phyloP scores from a whole-genome alignment of 106 monocot genomes.

The Dactylorhiza incarnata region DNA sequence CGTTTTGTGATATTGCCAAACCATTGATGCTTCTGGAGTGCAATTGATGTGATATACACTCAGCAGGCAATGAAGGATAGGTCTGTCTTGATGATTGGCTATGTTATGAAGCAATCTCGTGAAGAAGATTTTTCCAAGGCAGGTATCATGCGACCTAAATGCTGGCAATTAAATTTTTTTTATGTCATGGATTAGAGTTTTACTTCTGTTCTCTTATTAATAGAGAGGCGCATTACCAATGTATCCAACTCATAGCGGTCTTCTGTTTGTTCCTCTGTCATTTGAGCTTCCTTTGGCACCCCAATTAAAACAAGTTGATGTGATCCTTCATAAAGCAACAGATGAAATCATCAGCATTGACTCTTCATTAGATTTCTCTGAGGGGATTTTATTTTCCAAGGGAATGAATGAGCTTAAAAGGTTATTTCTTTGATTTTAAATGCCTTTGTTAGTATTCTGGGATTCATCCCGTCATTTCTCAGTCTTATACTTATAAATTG shows the following conservation, averaged over 20 bases:
- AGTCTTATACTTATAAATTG: neutral
- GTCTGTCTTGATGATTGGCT: constrained; percentile 46
- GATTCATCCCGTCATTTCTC: neutral
- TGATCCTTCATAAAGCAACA: constrained; percentile 92
- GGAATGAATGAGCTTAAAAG: constrained; percentile 76
- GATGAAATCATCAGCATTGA: constrained; percentile 85
- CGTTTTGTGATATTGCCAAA: neutral
- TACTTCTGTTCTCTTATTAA: constrained; percentile 17
- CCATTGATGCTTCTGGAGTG: neutral
- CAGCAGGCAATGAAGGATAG: constrained; percentile 31
- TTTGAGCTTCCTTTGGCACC: constrained; percentile 63
- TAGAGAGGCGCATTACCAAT: constrained; percentile 94
- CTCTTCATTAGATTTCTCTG: constrained; percentile 32
- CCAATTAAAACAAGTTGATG: constrained; percentile 73
- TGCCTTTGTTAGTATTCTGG: neutral
- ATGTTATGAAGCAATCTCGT: constrained; percentile 90
- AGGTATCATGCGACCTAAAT: constrained; percentile 20
- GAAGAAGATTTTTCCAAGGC: constrained; percentile 90
- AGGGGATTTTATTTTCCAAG: constrained; percentile 56
- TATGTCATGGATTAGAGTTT: constrained; percentile 2
- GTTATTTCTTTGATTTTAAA: constrained; percentile 23
- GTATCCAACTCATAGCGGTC: constrained; percentile 54
- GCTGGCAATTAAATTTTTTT: neutral
- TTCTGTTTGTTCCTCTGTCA: constrained; percentile 75
- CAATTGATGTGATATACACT: neutral